Conservation (phyloP, 768 basidiomycete genomes). For the Suillus decipiens region DNA sequence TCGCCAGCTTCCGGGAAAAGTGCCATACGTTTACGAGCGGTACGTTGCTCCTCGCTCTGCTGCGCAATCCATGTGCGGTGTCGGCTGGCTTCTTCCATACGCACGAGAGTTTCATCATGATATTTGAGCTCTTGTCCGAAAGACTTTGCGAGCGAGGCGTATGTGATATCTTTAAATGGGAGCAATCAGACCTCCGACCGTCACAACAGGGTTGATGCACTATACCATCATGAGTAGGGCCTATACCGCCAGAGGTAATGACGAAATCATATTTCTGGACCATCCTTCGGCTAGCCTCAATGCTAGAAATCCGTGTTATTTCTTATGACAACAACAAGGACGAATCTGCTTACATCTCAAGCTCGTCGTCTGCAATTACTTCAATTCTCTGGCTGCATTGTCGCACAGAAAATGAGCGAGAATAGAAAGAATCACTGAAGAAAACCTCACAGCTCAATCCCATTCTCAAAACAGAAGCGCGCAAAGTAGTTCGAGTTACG, state of each 20-base stretch:
- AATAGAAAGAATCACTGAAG: not conserved
- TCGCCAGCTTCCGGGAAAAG: conserved; percentile 81
- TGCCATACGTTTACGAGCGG: conserved; percentile 87
- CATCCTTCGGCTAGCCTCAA: conserved; percentile 85
- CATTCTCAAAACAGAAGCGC: conserved; percentile 86
- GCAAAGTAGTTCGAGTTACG: conserved; percentile 86
- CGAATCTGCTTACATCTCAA: conserved; percentile 62
- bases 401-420: conserved; percentile 18
- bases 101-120: conserved; percentile 72
- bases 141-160: conserved; percentile 82
- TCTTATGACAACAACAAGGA: not conserved
- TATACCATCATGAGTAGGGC: conserved; percentile 86
- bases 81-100: conserved; percentile 67
- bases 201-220: not conserved
- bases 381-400: conserved; percentile 76
- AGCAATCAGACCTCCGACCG: conserved; percentile 1
- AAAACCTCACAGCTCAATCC: conserved; percentile 67
- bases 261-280: conserved; percentile 86
- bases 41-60: conserved; percentile 73
- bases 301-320: conserved; percentile 40
- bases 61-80: conserved; percentile 55
- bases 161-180: conserved; percentile 75
- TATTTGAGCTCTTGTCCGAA: conserved; percentile 73
- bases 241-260: conserved; percentile 88
- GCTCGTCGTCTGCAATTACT: conserved; percentile 88